Evolutionary conservation across 208 protist genomes (phyloP).

Genomic region (Lotmaria passim): DNA sequence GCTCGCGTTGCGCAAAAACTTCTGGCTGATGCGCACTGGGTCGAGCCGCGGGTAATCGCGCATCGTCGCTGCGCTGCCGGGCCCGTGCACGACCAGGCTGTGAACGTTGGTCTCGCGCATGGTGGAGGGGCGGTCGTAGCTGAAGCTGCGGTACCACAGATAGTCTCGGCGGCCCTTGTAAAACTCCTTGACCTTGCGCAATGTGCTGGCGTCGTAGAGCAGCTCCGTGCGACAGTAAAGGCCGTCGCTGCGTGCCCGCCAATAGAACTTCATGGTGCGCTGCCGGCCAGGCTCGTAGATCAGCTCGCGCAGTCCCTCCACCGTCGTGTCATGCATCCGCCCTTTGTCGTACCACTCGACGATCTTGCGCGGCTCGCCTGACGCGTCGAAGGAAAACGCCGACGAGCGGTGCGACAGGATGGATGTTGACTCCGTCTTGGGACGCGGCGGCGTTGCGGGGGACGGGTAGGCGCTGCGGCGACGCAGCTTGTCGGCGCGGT

Average conservation of each 20-base stretch:
- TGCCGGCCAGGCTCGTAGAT: conserved; percentile 67
- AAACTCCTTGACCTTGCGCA: conserved; percentile 87
- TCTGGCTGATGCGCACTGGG: conserved; percentile 86
- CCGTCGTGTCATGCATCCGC: conserved; percentile 58
- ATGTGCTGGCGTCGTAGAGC: conserved; percentile 60
- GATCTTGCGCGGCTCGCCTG: conserved; percentile 35
- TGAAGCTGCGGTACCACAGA: conserved; percentile 82
- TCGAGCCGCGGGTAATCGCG: conserved; percentile 71
- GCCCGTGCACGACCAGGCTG: conserved; percentile 36
- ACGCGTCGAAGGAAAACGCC: conserved; percentile 11
- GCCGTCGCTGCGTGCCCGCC: conserved; percentile 82
- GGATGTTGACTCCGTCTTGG: conserved; percentile 12
- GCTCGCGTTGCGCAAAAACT: conserved; percentile 65
- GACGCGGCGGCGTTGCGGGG: neutral
- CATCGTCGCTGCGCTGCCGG: conserved; percentile 19
- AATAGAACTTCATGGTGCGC: conserved; percentile 89
- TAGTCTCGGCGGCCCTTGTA: conserved; percentile 81
- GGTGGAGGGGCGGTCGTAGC: conserved; percentile 51
- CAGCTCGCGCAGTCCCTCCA: conserved; percentile 75
- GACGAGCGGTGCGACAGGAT: conserved; percentile 14
- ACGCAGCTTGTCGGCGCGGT: conserved; percentile 84
- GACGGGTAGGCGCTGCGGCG: conserved; percentile 55
- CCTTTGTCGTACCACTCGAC: conserved; percentile 85
- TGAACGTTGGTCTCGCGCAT: conserved; percentile 42
- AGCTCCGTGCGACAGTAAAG: conserved; percentile 77